Evolutionary conservation across 345 rosid genomes (phyloP).

Genomic region (Alliaria petiolata): DNA sequence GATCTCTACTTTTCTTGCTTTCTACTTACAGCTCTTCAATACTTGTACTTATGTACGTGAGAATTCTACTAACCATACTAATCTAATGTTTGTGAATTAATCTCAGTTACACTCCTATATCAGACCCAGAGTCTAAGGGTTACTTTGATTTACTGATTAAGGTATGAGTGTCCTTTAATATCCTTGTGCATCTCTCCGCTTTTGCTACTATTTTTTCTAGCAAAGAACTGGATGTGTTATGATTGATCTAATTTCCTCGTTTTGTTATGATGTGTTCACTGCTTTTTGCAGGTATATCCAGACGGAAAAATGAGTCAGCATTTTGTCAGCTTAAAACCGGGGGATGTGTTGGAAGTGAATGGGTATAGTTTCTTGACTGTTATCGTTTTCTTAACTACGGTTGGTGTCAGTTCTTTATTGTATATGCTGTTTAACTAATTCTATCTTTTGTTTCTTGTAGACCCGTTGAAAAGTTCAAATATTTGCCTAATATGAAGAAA

Average conservation of each 20-base stretch:
- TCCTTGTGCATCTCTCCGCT: not conserved
- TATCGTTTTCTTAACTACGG: not conserved
- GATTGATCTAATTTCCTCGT: not conserved
- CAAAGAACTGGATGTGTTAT: not conserved
- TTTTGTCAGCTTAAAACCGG: constrained; percentile 88
- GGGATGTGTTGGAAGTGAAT: constrained; percentile 86
- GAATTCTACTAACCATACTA: not conserved
- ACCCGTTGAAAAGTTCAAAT: constrained; percentile 86
- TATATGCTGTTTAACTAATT: not conserved
- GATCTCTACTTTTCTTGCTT: not conserved
- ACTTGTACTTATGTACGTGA: not conserved
- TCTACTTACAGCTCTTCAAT: not conserved
- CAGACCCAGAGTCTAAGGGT: constrained; percentile 87
- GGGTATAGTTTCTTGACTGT: constrained; percentile 47
- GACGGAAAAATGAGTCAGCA: constrained; percentile 99
- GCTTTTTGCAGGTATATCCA: constrained; percentile 73
- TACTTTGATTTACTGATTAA: constrained; percentile 84
- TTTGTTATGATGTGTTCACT: constrained; percentile 6
- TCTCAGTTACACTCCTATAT: constrained; percentile 88
- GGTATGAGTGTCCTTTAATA: constrained; percentile 40
- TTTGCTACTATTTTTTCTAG: not conserved
- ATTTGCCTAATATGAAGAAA: constrained; percentile 93
- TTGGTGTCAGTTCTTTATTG: not conserved
- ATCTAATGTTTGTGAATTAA: not conserved
- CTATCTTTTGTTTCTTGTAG: constrained; percentile 45